Conservation (phyloP, 352 stramenopile genomes). For the Phytophthora europaea region DNA sequence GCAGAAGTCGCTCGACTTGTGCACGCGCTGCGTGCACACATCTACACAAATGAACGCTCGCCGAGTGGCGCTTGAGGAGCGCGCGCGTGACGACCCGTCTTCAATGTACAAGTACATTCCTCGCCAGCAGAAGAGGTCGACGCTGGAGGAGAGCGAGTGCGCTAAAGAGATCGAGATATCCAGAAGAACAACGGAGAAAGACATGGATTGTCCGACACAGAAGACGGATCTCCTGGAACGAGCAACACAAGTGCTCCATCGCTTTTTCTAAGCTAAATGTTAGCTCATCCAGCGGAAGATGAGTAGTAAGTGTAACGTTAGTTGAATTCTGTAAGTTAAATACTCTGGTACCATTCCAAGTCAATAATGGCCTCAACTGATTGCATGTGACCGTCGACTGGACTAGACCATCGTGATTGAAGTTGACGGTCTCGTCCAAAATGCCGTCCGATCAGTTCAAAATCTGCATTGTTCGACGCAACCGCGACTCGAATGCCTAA, state of each 20-base stretch:
- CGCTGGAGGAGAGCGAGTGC: slow-evolving; percentile 3
- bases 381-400: not conserved
- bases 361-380: not conserved
- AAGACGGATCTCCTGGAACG: slow-evolving; percentile 20
- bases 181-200: slow-evolving; percentile 6
- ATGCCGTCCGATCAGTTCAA: not conserved
- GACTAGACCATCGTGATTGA: not conserved
- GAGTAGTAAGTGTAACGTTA: slow-evolving; percentile 8
- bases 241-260: slow-evolving; percentile 25
- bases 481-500: not conserved
- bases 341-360: not conserved
- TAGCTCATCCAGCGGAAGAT: slow-evolving; percentile 29
- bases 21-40: slow-evolving; percentile 41
- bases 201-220: slow-evolving; percentile 5
- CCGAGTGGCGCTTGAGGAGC: slow-evolving; percentile 40
- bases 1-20: slow-evolving; percentile 39
- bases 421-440: not conserved
- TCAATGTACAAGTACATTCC: slow-evolving; percentile 40
- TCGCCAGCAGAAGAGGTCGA: slow-evolving; percentile 3
- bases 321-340: slow-evolving; percentile 12
- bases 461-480: not conserved
- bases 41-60: slow-evolving; percentile 42
- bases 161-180: slow-evolving; percentile 34
- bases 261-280: slow-evolving; percentile 17
- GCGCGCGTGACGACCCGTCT: slow-evolving; percentile 23